Conservation (phyloP, 108 stramenopile genomes). For the Cylindrotheca closterium region DNA sequence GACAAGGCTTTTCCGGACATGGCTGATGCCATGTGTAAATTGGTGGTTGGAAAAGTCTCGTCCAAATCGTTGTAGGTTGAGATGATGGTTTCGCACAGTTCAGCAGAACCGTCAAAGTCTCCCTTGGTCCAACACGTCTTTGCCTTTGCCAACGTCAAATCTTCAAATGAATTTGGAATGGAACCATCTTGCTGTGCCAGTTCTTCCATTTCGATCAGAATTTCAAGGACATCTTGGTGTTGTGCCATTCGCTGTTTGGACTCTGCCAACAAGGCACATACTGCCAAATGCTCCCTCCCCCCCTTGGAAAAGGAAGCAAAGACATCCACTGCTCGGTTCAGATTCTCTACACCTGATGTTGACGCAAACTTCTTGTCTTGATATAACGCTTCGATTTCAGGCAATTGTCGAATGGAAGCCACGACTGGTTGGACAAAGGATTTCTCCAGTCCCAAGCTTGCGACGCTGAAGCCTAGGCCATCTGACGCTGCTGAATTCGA, state of each 20-base stretch:
- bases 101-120: conserved; percentile 21
- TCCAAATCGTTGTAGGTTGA: conserved; percentile 22
- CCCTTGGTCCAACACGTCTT: conserved; percentile 42
- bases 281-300: conserved; percentile 34
- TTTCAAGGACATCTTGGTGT: conserved; percentile 21
- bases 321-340: conserved; percentile 55
- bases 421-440: conserved; percentile 18
- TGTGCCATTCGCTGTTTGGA: conserved; percentile 30
- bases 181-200: not conserved
- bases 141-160: conserved; percentile 33
- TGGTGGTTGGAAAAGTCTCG: conserved; percentile 24
- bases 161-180: conserved; percentile 8
- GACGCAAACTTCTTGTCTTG: conserved; percentile 11
- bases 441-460: conserved; percentile 24
- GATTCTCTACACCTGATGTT: conserved; percentile 42
- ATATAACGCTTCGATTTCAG: conserved; percentile 35
- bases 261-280: conserved; percentile 47
- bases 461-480: conserved; percentile 9
- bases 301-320: conserved; percentile 42
- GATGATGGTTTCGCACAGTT: conserved; percentile 31
- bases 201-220: conserved; percentile 20
- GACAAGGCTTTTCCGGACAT: conserved; percentile 45
- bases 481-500: not conserved
- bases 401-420: conserved; percentile 40
- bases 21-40: conserved; percentile 40